Percentiles rank a stretch among this genome's conserved stretches.
These are phyloP conservation scores for Dothistroma septosporum DNA, from an alignment of 2,329 filamentous ascomycete genomes.

Conservation along the genomic window DNA sequence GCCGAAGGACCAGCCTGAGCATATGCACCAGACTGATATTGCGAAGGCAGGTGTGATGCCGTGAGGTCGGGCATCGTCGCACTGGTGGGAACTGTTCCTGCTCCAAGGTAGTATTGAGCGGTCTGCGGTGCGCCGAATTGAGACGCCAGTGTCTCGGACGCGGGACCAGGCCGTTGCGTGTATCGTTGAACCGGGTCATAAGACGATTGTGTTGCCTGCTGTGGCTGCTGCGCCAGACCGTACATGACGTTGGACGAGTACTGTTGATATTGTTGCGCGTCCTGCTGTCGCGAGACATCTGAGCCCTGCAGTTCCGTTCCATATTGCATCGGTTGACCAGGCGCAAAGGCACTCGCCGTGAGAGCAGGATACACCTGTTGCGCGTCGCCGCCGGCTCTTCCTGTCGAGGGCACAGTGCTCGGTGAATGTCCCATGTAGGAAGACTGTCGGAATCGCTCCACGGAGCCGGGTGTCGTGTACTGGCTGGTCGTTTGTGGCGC, in stretches of 20 bases:
- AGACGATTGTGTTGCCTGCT: constrained; percentile 51
- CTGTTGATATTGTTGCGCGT: constrained; percentile 53
- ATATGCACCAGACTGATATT: constrained; percentile 58
- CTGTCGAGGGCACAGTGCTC: constrained; percentile 39
- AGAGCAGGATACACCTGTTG: constrained; percentile 35
- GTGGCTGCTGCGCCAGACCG: constrained; percentile 60
- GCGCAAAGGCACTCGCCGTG: constrained; percentile 53
- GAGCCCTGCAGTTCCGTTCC: constrained; percentile 38
- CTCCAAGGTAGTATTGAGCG: constrained; percentile 64
- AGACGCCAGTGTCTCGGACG: constrained; percentile 69
- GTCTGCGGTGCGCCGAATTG: constrained; percentile 63
- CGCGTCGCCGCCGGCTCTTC: constrained; percentile 36
- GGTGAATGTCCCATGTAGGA: constrained; percentile 43
- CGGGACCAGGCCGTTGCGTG: constrained; percentile 64
- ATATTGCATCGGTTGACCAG: constrained; percentile 55
- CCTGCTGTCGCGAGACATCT: constrained; percentile 53
- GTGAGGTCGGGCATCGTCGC: constrained; percentile 55
- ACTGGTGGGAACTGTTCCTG: constrained; percentile 57
- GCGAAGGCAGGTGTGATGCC: constrained; percentile 62
- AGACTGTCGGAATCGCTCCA: constrained; percentile 48
- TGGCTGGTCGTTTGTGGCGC: constrained; percentile 37
- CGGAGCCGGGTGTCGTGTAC: constrained; percentile 43
- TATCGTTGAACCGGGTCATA: constrained; percentile 77
- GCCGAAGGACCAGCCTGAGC: constrained; percentile 55
- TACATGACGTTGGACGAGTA: constrained; percentile 70